Percentiles rank a stretch among this genome's conserved stretches.
phyloP scores from a whole-genome alignment of 2,329 filamentous ascomycete species.

The Diplodia scrobiculata region DNA sequence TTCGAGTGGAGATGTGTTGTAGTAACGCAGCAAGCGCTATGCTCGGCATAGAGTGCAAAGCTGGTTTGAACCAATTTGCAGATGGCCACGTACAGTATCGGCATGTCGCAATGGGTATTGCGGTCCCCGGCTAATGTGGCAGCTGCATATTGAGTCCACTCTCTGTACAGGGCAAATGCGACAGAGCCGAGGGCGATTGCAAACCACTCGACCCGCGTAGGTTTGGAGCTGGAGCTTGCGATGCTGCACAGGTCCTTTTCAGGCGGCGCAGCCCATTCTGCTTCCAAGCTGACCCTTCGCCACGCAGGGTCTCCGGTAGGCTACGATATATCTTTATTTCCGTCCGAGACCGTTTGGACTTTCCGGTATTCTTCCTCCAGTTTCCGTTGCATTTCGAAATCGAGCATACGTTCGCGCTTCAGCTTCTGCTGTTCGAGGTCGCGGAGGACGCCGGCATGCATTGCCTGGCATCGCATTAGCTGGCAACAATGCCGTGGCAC shows the following conservation, averaged over 20 bases:
- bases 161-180: background rate
- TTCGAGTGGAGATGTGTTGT: conserved; percentile 1
- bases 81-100: background rate
- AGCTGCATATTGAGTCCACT: background rate
- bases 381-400: conserved; percentile 87
- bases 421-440: conserved; percentile 92
- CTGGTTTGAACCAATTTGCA: background rate
- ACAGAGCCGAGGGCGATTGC: background rate
- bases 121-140: background rate
- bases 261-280: background rate
- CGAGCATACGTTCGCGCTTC: conserved; percentile 85
- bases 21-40: background rate
- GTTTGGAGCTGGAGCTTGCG: background rate
- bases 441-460: conserved; percentile 92
- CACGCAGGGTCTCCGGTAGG: background rate
- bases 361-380: conserved; percentile 90
- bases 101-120: background rate
- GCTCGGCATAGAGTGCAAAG: background rate
- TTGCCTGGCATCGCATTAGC: conserved; percentile 62
- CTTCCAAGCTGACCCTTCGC: background rate
- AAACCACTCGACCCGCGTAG: background rate
- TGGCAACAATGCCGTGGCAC: conserved; percentile 30
- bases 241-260: conserved; percentile 1
- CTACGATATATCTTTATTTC: conserved; percentile 27
- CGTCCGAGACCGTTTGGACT: conserved; percentile 71